Conservation (phyloP, 257 asterid genomes). For the Prunella vulgaris region DNA sequence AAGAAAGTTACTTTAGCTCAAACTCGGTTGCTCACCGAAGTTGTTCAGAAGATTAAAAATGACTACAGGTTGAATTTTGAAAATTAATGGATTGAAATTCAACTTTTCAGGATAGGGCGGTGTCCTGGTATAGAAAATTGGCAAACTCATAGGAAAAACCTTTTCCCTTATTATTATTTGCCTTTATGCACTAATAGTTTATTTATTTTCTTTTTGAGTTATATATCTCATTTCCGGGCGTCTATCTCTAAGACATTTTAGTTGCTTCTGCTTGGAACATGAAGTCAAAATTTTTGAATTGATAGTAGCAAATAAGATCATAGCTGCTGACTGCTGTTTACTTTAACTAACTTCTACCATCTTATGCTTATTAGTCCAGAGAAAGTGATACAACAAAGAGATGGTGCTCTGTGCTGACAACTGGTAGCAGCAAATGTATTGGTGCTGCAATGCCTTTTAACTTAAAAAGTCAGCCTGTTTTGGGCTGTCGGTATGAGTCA, state of each 20-base stretch:
- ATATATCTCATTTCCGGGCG: not conserved
- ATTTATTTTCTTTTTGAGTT: not conserved
- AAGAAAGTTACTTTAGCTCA: too few relatives aligned
- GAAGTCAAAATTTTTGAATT: not conserved
- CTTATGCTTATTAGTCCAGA: constrained; percentile 41
- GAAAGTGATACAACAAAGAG: constrained; percentile 38
- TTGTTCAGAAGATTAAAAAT: too few relatives aligned
- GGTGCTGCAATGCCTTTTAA: constrained; percentile 27
- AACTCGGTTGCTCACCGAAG: too few relatives aligned
- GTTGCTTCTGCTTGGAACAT: not conserved
- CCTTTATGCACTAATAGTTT: not conserved
- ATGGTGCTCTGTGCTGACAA: constrained; percentile 48
- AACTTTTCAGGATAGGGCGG: too few relatives aligned
- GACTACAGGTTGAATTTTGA: too few relatives aligned
- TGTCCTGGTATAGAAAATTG: too few relatives aligned
- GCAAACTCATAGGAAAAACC: too few relatives aligned
- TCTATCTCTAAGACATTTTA: not conserved
- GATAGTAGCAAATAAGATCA: not conserved
- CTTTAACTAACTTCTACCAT: constrained; percentile 7
- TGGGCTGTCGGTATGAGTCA: constrained; percentile 58
- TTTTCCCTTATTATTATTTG: not conserved
- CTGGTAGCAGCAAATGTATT: constrained; percentile 21
- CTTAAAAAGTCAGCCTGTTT: constrained; percentile 18
- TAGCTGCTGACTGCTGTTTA: not conserved
- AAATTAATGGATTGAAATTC: too few relatives aligned